phyloP scores from a whole-genome alignment of 306 rosid species.

The Rosa lucieae region DNA sequence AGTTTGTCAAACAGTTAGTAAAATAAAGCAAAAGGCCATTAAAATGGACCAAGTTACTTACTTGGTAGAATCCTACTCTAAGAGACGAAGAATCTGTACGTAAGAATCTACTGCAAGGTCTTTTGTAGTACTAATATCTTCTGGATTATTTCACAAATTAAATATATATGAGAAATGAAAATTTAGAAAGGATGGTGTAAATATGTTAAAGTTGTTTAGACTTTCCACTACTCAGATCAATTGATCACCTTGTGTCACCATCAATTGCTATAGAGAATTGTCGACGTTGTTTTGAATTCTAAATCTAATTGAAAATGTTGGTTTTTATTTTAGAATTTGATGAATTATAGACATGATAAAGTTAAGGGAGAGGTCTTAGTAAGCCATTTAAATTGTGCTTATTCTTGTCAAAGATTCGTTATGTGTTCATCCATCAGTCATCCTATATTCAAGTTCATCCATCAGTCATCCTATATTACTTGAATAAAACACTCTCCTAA shows the following conservation, averaged over 20 bases:
- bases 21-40: too few relatives aligned
- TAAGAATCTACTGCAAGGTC: background rate
- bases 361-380: too few relatives aligned
- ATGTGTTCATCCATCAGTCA: too few relatives aligned
- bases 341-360: too few relatives aligned
- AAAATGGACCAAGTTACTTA: constrained; percentile 4
- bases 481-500: too few relatives aligned
- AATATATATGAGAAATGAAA: background rate
- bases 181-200: background rate
- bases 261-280: background rate
- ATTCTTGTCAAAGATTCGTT: background rate
- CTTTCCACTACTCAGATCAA: too few relatives aligned
- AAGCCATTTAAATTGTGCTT: background rate
- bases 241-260: background rate
- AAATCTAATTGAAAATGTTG: too few relatives aligned
- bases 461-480: too few relatives aligned
- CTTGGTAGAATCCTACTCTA: background rate
- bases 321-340: too few relatives aligned
- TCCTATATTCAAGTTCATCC: too few relatives aligned
- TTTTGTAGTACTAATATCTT: background rate
- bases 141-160: background rate
- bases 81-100: background rate
- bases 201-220: background rate
- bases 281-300: too few relatives aligned
- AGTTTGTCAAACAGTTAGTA: too few relatives aligned